Evolutionary conservation across 495 filamentous ascomycete species (phyloP), one percentile per base, ranked within the genome.

Genomic region (Aspergillus panamensis): DNA sequence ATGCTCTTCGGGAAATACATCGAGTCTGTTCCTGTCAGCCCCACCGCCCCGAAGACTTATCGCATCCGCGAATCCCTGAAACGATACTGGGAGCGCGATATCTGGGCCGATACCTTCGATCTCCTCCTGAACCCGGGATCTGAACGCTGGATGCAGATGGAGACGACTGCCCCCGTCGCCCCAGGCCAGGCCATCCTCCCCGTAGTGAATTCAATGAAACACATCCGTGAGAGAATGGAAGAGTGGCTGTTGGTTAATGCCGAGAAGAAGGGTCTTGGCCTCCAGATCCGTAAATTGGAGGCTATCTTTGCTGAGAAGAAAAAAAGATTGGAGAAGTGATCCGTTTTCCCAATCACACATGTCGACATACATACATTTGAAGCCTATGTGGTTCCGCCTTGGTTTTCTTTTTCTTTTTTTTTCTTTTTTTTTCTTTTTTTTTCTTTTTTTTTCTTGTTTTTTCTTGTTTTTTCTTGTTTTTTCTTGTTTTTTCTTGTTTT

Each of bases 1-100:
- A 77, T 98, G 66, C 80, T 98, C 1, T 97, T 96, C 68, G 94
- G 94, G 6, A 89, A 89, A 65, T 96, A 97, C 74, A 91, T 98
- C 59, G 91, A 97, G 65, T 94, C 90, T 14, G 73, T 83, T 10
- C 77, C 79, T 2, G 80, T 79, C 5, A 79, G 58, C 16, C 78
- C 77, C 1, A 67, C 69, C n/a, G 77, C 16, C n/a, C 42, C 73
- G 0, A 79, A 76, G 13, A 82, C 80, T 17, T 92, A 88, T 63
- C 79, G 78, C 37, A 85, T 96, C 53, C 80, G 83, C 31, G 91
- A 95, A 51, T 78, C 76, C 1, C 68, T 97, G 53, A 97, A 97
- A 73, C 70, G 94, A 20, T 97, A 97, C 69, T 97, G 94, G 94
- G 91, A 97, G 76, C 85, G 84, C 50, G 91, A 96, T 53, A 81